Base-by-base conservation (phyloP, 768 basidiomycete species). In the Rhodotorula toruloides region DNA sequence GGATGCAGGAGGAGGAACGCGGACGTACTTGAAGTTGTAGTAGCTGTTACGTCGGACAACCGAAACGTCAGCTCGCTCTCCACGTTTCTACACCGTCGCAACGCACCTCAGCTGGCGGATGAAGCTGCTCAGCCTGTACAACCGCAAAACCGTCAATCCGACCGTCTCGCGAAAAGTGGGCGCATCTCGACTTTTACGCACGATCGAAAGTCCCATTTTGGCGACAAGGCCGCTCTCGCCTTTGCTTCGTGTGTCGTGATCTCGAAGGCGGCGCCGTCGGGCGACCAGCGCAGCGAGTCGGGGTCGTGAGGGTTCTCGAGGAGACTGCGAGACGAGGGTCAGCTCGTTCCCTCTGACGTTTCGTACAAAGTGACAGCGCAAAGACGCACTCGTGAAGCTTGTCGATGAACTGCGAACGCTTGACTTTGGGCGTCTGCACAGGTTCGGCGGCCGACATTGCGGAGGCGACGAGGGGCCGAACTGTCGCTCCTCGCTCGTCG, bases 1-100 rank as follows among this genome's bases (percentile, higher is more conserved):
- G n/a, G n/a, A n/a, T n/a, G n/a, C n/a, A n/a, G n/a, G n/a, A n/a
- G n/a, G n/a, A n/a, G n/a, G n/a, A n/a, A n/a, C 21, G 16, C 13
- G 5, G 42, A 17, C 63, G 29, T 27, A 66, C 64, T 66, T 66
- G 64, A 66, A 66, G 54, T 66, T 54, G 43, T 66, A 69, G 59
- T 69, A 69, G 48, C 57, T 65, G 44, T 34, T n/a, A 54, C 25
- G 2, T 2, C 17, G 29, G 2, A 25, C 11, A 21, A 7, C n/a
- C n/a, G 16, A 43, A 10, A 12, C 12, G n/a, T 44, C 54, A 43
- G 42, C 29, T 10, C 1, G n/a, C 3, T 14, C 5, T 7, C 25
- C 47, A 25, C 31, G 14, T 17, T 11, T 25, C n/a, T 22, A 48
- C 39, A 21, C 31, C 22, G 37, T 1, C 10, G 6, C 19, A n/a